A percentile compares a stretch with the other conserved stretches of the same genome.
phyloP scores from a whole-genome alignment of 2,329 filamentous ascomycete genomes.

The Cadophora sp. region DNA sequence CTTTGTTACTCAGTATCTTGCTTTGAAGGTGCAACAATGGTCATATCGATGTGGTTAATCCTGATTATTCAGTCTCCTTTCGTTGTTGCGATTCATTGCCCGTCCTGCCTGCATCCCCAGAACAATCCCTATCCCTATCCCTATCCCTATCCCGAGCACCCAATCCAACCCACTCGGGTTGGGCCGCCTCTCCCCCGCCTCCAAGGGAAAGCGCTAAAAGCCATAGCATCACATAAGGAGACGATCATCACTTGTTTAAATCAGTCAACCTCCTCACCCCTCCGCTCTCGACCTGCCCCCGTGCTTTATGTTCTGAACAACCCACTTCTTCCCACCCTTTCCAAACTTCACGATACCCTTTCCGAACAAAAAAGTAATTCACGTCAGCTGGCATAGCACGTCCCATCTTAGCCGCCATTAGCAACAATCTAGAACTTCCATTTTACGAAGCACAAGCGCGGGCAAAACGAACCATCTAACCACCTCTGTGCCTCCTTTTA shows the following conservation, averaged over 20 bases:
- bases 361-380: slow-evolving; percentile 2
- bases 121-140: background rate
- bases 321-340: background rate
- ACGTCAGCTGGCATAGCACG: background rate
- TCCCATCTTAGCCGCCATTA: slow-evolving; percentile 3
- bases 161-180: slow-evolving; percentile 10
- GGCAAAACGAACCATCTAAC: slow-evolving; percentile 6
- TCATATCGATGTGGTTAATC: background rate
- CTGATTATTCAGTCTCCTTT: background rate
- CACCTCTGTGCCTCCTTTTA: slow-evolving; percentile 6
- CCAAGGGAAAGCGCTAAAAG: background rate
- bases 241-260: background rate
- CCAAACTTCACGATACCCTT: background rate
- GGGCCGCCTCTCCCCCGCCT: slow-evolving; percentile 6
- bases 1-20: background rate
- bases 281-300: background rate
- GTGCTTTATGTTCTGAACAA: background rate
- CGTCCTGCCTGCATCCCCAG: background rate
- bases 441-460: slow-evolving; percentile 2
- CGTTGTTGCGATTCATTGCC: background rate
- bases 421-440: slow-evolving; percentile 9
- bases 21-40: background rate
- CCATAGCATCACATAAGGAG: background rate
- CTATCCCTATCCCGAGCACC: background rate
- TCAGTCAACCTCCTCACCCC: background rate